These are phyloP conservation scores for Plasmodium vivax DNA, from an alignment of 169 alveolate genomes.

Conservation along the genomic window DNA sequence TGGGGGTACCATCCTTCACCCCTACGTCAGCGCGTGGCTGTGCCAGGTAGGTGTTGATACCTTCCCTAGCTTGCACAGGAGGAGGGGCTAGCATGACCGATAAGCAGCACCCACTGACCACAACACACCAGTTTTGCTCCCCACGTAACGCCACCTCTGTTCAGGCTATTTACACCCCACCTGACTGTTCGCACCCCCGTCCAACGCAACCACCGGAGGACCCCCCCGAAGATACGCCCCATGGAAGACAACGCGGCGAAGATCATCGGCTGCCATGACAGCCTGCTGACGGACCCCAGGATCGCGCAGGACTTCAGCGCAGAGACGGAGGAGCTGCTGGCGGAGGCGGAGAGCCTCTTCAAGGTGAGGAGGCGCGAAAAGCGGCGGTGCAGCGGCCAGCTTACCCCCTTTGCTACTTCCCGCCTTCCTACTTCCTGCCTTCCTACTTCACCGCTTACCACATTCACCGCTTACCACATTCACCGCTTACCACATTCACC, in stretches of 20 bases:
- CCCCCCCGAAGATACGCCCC: background rate
- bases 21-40: background rate
- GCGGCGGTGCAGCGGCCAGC: too few species aligned
- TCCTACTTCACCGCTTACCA: too few species aligned
- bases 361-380: background rate
- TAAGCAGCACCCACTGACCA: background rate
- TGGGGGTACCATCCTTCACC: background rate
- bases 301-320: constrained; percentile 60
- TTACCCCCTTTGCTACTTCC: too few species aligned
- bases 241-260: constrained; percentile 63
- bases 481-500: too few species aligned
- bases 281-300: constrained; percentile 65
- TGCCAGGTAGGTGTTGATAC: background rate
- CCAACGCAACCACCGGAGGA: background rate
- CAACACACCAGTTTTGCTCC: background rate
- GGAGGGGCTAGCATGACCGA: background rate
- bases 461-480: too few species aligned
- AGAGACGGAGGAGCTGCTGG: constrained; percentile 38
- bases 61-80: background rate
- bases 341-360: constrained; percentile 28
- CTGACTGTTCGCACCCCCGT: background rate
- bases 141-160: background rate
- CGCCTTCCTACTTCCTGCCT: too few species aligned
- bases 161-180: background rate
- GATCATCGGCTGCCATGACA: constrained; percentile 45